These are phyloP conservation scores for Phytophthora crassamura DNA, from an alignment of 352 stramenopile genomes.

Conservation along the genomic window DNA sequence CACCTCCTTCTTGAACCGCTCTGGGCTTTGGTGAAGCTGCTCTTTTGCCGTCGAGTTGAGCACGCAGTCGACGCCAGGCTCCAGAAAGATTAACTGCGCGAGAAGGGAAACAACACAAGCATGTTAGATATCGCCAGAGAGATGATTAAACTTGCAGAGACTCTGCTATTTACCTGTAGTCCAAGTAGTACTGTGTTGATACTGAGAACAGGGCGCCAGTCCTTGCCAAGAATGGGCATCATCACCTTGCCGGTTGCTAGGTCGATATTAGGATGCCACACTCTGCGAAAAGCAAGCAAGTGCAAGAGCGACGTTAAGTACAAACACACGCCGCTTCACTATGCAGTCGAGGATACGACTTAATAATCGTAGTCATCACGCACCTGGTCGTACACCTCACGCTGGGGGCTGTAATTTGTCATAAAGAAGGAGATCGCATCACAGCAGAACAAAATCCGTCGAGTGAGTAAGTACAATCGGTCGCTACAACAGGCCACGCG, in stretches of 20 bases:
- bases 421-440: constrained; percentile 1
- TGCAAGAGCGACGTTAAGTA: constrained; percentile 12
- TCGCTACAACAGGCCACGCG: background rate
- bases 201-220: constrained; percentile 86
- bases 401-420: constrained; percentile 53
- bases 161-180: constrained; percentile 57
- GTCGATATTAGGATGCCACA: constrained; percentile 90
- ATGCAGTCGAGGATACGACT: too few species aligned
- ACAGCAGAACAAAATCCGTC: constrained; percentile 8
- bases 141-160: background rate
- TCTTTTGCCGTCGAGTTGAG: constrained; percentile 65
- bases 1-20: constrained; percentile 56
- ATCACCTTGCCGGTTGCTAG: constrained; percentile 78
- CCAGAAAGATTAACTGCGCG: constrained; percentile 78
- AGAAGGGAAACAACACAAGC: background rate
- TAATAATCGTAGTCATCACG: background rate
- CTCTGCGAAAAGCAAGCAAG: constrained; percentile 43
- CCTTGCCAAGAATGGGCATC: constrained; percentile 85
- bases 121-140: too few species aligned
- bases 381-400: constrained; percentile 79
- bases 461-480: constrained; percentile 2
- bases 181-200: constrained; percentile 89
- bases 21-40: constrained; percentile 55
- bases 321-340: background rate
- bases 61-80: constrained; percentile 74